These are phyloP conservation scores for Tephrocybe sp. DNA, from an alignment of 768 basidiomycete genomes.

Conservation along the genomic window DNA sequence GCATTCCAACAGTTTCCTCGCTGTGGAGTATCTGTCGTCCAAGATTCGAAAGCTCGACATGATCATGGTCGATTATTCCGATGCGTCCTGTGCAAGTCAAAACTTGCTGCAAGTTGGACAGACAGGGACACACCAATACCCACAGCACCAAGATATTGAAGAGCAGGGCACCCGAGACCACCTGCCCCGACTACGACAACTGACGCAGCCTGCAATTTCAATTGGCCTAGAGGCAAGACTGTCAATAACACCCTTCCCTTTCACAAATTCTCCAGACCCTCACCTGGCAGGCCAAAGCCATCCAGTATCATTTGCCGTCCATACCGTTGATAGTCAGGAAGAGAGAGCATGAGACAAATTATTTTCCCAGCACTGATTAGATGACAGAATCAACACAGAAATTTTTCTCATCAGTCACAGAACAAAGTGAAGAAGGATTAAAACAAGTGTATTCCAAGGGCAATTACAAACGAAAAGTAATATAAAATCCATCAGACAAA, in stretches of 20 bases:
- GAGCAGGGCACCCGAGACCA: conserved; percentile 91
- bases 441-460: not conserved
- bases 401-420: not conserved
- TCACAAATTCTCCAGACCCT: not conserved
- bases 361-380: not conserved
- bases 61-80: conserved; percentile 19
- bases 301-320: conserved; percentile 96
- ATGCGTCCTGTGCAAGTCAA: conserved; percentile 9
- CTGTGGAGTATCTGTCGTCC: conserved; percentile 83
- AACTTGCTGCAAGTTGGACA: not conserved
- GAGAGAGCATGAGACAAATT: conserved; percentile 33
- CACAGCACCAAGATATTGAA: conserved; percentile 91
- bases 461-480: not conserved
- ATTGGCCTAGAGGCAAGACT: conserved; percentile 27
- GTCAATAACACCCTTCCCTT: conserved; percentile 36
- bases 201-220: conserved; percentile 68
- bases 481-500: conserved; percentile 49
- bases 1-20: conserved; percentile 67
- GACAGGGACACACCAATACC: conserved; percentile 69
- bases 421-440: not conserved
- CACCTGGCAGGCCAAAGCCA: conserved; percentile 83
- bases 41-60: conserved; percentile 20
- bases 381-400: not conserved
- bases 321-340: conserved; percentile 84
- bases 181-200: conserved; percentile 93